Percentiles rank a stretch among this genome's conserved stretches.
phyloP scores from a whole-genome alignment of 495 filamentous ascomycete species.

The Neurospora sp. region DNA sequence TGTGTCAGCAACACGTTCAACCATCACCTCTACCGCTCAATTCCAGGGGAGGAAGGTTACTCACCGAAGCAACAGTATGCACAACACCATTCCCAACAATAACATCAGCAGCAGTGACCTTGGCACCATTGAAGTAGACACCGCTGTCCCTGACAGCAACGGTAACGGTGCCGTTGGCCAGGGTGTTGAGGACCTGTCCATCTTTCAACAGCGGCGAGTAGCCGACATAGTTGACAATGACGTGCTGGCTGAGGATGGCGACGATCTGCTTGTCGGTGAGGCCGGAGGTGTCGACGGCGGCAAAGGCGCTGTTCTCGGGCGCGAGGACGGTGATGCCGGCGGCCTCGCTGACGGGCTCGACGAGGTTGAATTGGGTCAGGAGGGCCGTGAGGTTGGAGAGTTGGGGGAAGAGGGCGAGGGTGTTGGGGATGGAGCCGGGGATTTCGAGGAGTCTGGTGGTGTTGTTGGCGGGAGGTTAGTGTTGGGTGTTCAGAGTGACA shows the following conservation, averaged over 20 bases:
- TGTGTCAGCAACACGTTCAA: neutral
- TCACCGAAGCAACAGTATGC: constrained; percentile 29
- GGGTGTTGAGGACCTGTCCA: constrained; percentile 21
- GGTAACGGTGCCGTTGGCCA: constrained; percentile 16
- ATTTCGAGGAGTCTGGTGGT: constrained; percentile 36
- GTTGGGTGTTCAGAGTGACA: too few relatives aligned
- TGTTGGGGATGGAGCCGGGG: neutral
- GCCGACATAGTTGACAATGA: constrained; percentile 18
- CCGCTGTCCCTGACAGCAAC: constrained; percentile 17
- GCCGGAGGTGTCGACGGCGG: constrained; percentile 5
- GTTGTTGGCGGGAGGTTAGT: constrained; percentile 18
- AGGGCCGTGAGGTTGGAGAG: constrained; percentile 1
- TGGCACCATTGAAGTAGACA: constrained; percentile 25
- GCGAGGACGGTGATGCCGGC: constrained; percentile 16
- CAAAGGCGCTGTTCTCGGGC: constrained; percentile 15
- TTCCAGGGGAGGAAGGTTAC: neutral
- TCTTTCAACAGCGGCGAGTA: constrained; percentile 23
- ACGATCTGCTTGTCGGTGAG: neutral
- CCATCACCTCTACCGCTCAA: too few relatives aligned
- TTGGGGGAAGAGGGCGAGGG: neutral
- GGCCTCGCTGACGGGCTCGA: constrained; percentile 12
- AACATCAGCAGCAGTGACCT: constrained; percentile 21
- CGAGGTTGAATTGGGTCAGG: neutral
- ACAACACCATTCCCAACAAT: constrained; percentile 28
- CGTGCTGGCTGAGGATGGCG: constrained; percentile 16